phyloP scores from a whole-genome alignment of 148 eudicot species.

The Spergularia marina region DNA sequence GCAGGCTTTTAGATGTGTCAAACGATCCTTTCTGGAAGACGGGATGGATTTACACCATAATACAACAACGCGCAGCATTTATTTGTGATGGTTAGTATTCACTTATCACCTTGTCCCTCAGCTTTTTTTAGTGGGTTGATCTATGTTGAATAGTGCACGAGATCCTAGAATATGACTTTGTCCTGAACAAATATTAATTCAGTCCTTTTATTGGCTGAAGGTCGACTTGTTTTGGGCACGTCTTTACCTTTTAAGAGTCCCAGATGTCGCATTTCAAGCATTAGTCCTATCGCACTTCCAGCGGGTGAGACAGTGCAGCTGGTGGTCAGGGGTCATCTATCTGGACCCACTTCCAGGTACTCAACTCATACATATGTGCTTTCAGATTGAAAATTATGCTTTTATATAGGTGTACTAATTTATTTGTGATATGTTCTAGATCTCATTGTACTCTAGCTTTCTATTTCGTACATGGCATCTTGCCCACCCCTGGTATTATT shows the following conservation, averaged over 20 bases:
- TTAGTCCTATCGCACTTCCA: conserved; percentile 82
- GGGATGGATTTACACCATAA: conserved; percentile 88
- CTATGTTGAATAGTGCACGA: neutral
- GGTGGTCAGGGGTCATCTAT: conserved; percentile 66
- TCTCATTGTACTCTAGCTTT: neutral
- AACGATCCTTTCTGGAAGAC: conserved; percentile 81
- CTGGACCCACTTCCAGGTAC: conserved; percentile 67
- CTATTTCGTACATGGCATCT: conserved; percentile 3
- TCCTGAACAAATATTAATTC: neutral
- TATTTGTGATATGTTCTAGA: neutral
- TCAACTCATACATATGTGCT: conserved; percentile 5
- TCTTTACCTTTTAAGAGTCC: conserved; percentile 45
- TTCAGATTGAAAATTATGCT: neutral
- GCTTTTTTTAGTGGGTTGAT: neutral
- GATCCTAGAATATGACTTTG: neutral
- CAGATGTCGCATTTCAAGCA: conserved; percentile 50
- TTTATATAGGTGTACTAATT: neutral
- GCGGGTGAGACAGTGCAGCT: conserved; percentile 51
- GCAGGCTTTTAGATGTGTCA: conserved; percentile 63
- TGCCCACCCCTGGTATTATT: neutral
- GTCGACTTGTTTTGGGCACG: conserved; percentile 73
- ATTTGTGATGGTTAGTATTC: conserved; percentile 62
- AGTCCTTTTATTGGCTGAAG: conserved; percentile 37
- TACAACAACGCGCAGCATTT: conserved; percentile 65
- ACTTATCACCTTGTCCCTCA: neutral